These are phyloP conservation scores for Saraca asoca DNA, from an alignment of 331 rosid genomes.

Conservation along the genomic window DNA sequence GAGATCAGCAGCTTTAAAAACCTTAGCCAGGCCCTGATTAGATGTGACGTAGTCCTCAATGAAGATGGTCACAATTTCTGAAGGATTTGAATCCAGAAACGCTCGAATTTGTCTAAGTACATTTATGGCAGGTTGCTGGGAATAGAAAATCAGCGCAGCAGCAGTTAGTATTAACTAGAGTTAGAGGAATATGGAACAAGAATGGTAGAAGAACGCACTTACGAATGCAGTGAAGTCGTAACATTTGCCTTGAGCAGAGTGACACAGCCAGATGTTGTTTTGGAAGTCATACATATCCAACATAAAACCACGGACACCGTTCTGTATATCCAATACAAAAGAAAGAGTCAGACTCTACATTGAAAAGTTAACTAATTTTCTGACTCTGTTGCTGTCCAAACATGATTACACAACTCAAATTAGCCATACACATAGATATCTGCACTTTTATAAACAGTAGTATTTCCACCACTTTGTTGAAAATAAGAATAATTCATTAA, in stretches of 20 bases:
- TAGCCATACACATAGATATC: no score
- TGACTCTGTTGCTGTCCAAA: no score
- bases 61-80: constrained; percentile 82
- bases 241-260: constrained; percentile 61
- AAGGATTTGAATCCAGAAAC: constrained; percentile 68
- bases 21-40: constrained; percentile 64
- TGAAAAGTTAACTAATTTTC: no score
- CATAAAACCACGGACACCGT: constrained; percentile 85
- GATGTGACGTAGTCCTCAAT: constrained; percentile 87
- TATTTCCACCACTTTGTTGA: no score
- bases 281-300: constrained; percentile 77
- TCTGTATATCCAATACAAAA: constrained; percentile 40
- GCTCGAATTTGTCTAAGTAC: constrained; percentile 58
- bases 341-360: neutral
- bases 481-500: no score
- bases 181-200: constrained; percentile 10
- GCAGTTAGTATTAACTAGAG: neutral
- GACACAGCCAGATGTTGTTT: constrained; percentile 76
- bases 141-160: constrained; percentile 14
- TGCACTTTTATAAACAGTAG: no score
- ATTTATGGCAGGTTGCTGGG: constrained; percentile 78
- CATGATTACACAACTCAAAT: no score
- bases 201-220: constrained; percentile 43
- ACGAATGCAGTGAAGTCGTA: constrained; percentile 72
- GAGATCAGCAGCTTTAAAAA: constrained; percentile 66